These are phyloP conservation scores for Aspergillus biplanus DNA, from an alignment of 495 filamentous ascomycete species.

Conservation along the genomic window DNA sequence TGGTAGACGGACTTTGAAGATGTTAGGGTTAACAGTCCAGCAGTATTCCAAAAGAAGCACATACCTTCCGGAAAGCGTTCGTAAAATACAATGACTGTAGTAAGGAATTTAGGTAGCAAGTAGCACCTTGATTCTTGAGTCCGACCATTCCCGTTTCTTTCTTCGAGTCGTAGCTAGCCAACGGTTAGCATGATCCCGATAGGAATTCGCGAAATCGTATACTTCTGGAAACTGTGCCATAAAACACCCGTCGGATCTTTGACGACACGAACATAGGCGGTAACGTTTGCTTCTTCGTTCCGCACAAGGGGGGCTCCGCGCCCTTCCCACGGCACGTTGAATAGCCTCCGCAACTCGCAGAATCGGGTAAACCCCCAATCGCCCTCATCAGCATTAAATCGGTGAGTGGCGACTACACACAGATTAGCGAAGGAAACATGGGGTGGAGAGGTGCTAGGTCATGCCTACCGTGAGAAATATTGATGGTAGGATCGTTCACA, in stretches of 20 bases:
- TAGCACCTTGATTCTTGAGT: constrained; percentile 95
- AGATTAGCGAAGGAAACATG: constrained; percentile 25
- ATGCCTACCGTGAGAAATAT: constrained; percentile 62
- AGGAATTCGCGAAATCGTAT: constrained; percentile 24
- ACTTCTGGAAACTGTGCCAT: constrained; percentile 98
- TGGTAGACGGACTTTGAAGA: constrained; percentile 82
- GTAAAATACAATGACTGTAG: constrained; percentile 97
- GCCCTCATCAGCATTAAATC: constrained; percentile 94
- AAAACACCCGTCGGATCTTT: constrained; percentile 98
- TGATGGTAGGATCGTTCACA: constrained; percentile 80
- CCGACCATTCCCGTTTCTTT: constrained; percentile 98
- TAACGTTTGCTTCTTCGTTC: constrained; percentile 82
- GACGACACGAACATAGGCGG: constrained; percentile 89
- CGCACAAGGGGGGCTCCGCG: constrained; percentile 79
- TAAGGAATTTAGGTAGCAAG: constrained; percentile 97
- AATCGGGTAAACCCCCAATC: constrained; percentile 99
- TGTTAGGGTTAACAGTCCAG: constrained; percentile 7
- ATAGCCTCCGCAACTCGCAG: constrained; percentile 80
- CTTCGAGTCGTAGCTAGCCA: constrained; percentile 87
- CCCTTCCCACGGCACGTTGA: constrained; percentile 70
- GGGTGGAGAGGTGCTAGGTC: not conserved
- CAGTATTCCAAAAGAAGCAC: constrained; percentile 20
- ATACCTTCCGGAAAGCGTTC: constrained; percentile 91
- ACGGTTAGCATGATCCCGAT: constrained; percentile 27
- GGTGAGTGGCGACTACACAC: constrained; percentile 69